phyloP scores from a whole-genome alignment of 306 rosid species.

The Lagenaria siceraria region DNA sequence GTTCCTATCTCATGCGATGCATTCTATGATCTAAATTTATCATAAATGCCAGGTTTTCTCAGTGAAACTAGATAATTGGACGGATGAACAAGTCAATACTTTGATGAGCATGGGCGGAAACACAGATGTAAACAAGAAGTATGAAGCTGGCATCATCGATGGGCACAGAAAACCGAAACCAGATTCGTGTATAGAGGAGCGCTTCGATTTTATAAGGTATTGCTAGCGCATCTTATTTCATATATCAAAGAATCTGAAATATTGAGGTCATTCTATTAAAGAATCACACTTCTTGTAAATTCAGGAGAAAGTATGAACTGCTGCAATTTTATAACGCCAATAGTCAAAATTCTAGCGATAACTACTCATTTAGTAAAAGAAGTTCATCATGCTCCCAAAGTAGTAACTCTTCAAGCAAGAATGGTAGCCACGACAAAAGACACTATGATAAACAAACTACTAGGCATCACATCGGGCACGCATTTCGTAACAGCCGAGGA shows the following conservation, averaged over 20 bases:
- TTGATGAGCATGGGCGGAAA: slow-evolving; percentile 73
- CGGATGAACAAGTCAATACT: slow-evolving; percentile 55
- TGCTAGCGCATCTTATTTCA: background rate
- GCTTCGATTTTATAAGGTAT: slow-evolving; percentile 67
- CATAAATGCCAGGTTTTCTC: slow-evolving; percentile 55
- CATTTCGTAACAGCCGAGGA: slow-evolving; percentile 59
- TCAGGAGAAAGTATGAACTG: slow-evolving; percentile 80
- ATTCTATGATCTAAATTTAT: background rate
- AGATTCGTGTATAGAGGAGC: slow-evolving; percentile 64
- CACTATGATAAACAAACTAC: slow-evolving; percentile 31
- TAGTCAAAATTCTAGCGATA: slow-evolving; percentile 14
- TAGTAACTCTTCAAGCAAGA: slow-evolving; percentile 18
- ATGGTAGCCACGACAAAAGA: slow-evolving; percentile 35
- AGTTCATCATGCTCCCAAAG: slow-evolving; percentile 13
- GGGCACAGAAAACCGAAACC: slow-evolving; percentile 46
- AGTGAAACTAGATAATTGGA: slow-evolving; percentile 83
- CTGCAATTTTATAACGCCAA: slow-evolving; percentile 26
- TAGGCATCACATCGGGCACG: slow-evolving; percentile 46
- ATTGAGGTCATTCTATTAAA: background rate
- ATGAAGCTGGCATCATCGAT: slow-evolving; percentile 57
- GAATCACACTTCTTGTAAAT: slow-evolving; percentile 6
- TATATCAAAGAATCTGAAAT: background rate
- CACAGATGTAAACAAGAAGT: slow-evolving; percentile 42
- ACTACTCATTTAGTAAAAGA: slow-evolving; percentile 18
- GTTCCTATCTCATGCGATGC: background rate